Evolutionary conservation across 129 eudicot genomes (phyloP).

Genomic region (Gnaphalium uliginosum): DNA sequence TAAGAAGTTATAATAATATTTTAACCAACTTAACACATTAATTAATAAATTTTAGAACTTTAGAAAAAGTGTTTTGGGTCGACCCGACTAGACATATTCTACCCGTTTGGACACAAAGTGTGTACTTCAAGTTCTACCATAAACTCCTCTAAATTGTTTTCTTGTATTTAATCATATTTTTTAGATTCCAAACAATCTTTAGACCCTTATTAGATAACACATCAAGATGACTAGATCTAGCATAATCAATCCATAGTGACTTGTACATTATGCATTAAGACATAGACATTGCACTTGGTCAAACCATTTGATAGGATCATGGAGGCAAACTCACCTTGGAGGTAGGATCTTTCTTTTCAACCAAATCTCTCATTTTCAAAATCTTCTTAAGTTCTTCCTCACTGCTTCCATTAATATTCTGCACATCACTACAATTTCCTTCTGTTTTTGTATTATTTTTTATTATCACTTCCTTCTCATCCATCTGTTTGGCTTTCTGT

Average conservation of each 20-base stretch:
- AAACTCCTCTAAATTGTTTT: no score
- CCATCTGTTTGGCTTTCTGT: constrained; percentile 15
- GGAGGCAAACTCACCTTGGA: constrained; percentile 47
- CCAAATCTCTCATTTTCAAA: constrained; percentile 43
- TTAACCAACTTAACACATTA: neutral
- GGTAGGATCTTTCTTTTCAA: constrained; percentile 54
- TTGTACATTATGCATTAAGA: neutral
- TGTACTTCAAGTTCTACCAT: neutral
- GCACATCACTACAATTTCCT: constrained; percentile 3
- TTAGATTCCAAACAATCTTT: neutral
- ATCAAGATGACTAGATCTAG: neutral
- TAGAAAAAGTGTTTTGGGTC: neutral
- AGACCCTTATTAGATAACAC: neutral
- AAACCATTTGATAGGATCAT: constrained; percentile 15
- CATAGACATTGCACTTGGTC: constrained; percentile 42
- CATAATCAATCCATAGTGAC: neutral
- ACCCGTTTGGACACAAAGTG: neutral
- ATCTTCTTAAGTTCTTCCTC: constrained; percentile 51
- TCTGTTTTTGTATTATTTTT: constrained; percentile 14
- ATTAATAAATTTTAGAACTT: neutral
- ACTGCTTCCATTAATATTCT: constrained; percentile 18
- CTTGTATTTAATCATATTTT: neutral
- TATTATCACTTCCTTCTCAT: constrained; percentile 10
- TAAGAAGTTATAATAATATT: neutral
- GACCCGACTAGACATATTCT: neutral